A percentile compares a stretch with the other conserved stretches of the same genome.
Conservation (phyloP, 306 rosid genomes). For the Prinsepia uniflora region DNA sequence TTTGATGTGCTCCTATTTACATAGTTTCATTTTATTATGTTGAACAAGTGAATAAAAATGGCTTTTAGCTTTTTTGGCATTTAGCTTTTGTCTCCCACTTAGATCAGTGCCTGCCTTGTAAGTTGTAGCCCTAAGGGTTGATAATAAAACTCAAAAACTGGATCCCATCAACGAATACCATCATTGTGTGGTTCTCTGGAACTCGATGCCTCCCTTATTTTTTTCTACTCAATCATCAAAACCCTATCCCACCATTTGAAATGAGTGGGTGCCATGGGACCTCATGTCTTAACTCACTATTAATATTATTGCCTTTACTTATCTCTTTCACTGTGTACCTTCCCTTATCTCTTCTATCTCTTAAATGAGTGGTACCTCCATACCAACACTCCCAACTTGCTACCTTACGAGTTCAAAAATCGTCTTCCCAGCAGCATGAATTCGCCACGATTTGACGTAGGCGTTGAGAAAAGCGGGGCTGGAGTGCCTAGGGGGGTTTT, state of each 20-base stretch:
- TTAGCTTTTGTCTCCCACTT: slow-evolving; percentile 2
- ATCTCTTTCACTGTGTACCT: slow-evolving; percentile 7
- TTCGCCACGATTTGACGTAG: too few species aligned
- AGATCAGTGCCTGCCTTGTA: background rate
- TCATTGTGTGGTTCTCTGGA: slow-evolving; percentile 11
- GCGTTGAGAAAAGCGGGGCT: too few species aligned
- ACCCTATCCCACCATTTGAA: background rate
- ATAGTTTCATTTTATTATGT: background rate
- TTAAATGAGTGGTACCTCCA: slow-evolving; percentile 12
- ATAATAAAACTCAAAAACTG: background rate
- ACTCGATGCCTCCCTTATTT: slow-evolving; percentile 1
- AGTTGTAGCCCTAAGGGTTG: background rate
- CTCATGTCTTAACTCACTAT: background rate
- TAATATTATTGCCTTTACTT: slow-evolving; percentile 8
- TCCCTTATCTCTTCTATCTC: background rate
- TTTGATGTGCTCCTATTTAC: too few species aligned
- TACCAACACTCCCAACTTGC: background rate
- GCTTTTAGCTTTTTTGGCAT: background rate
- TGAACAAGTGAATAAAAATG: slow-evolving; percentile 1
- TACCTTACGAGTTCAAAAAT: too few species aligned
- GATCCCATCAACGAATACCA: background rate
- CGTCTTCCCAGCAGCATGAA: too few species aligned
- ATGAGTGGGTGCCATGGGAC: slow-evolving; percentile 12
- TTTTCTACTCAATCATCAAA: slow-evolving; percentile 3
- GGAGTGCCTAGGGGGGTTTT: too few species aligned